A percentile compares a stretch with the other conserved stretches of the same genome.
phyloP scores from a whole-genome alignment of 2,329 filamentous ascomycete species.

The Cryphonectria parasitica region DNA sequence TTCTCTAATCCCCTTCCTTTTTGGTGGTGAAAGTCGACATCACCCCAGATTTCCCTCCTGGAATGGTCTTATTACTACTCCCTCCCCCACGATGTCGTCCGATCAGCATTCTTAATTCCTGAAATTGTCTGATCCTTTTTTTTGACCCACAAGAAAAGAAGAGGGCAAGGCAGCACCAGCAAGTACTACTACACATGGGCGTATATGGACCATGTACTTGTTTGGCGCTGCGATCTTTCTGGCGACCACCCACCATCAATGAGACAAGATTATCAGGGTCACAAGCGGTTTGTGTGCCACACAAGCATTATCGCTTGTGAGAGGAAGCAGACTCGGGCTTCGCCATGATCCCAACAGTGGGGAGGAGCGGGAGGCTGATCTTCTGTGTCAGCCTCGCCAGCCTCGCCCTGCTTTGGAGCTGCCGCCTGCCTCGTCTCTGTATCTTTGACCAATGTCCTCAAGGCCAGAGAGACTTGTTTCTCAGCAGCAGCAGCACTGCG shows the following conservation, averaged over 20 bases:
- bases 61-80: not conserved
- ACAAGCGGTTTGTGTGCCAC: not conserved
- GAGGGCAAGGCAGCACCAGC: not conserved
- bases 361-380: slow-evolving; percentile 31
- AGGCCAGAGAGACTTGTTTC: not conserved
- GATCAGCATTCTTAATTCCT: not conserved
- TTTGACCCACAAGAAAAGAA: not conserved
- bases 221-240: not conserved
- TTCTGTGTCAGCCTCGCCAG: slow-evolving; percentile 32
- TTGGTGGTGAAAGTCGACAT: not conserved
- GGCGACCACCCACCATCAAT: not conserved
- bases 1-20: not conserved
- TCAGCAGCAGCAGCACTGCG: not conserved
- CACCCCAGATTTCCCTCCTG: not conserved
- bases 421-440: slow-evolving; percentile 34
- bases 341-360: slow-evolving; percentile 24
- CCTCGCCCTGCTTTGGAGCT: slow-evolving; percentile 35
- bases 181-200: not conserved
- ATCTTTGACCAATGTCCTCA: slow-evolving; percentile 30
- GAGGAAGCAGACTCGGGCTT: not conserved
- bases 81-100: not conserved
- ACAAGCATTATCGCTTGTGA: not conserved
- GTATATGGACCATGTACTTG: not conserved
- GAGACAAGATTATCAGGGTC: not conserved
- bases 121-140: not conserved